Evolutionary conservation across 441 rosid genomes (phyloP).

Genomic region (Viola pubescens): DNA sequence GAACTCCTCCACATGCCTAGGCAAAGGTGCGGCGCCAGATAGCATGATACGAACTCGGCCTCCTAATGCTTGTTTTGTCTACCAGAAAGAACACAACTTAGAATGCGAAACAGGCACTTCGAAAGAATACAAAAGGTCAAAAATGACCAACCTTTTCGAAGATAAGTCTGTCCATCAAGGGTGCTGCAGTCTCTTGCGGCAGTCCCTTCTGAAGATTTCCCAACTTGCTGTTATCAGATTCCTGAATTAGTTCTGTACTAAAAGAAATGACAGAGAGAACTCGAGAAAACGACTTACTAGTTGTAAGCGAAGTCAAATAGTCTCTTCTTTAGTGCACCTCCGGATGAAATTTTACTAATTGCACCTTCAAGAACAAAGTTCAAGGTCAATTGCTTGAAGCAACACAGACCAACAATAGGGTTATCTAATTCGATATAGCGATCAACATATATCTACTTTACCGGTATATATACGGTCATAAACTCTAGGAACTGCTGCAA

Average conservation of each 20-base stretch:
- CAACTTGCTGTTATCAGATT: conserved; percentile 50
- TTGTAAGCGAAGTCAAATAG: conserved; percentile 62
- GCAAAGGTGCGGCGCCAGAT: conserved; percentile 94
- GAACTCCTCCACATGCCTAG: conserved; percentile 85
- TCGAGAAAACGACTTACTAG: conserved; percentile 46
- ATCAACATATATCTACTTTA: conserved; percentile 11
- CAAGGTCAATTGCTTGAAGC: conserved; percentile 4
- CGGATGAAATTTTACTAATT: conserved; percentile 50
- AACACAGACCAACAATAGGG: not conserved
- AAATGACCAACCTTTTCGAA: conserved; percentile 54
- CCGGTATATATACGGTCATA: conserved; percentile 76
- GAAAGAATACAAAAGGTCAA: not conserved
- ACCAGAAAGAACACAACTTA: conserved; percentile 8
- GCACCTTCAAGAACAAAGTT: conserved; percentile 45
- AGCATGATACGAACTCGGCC: conserved; percentile 66
- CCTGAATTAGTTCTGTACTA: conserved; percentile 11
- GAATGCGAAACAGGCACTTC: not conserved
- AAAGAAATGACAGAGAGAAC: conserved; percentile 4
- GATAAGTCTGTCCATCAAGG: conserved; percentile 63
- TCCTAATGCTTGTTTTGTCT: conserved; percentile 75
- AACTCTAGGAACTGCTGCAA: conserved; percentile 86
- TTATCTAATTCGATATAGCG: not conserved
- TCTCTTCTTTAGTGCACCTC: conserved; percentile 55
- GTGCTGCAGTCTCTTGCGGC: conserved; percentile 76
- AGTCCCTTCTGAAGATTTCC: conserved; percentile 58